phyloP scores from a whole-genome alignment of 1,284 basidiomycete species.

The Trichosporon sp. region DNA sequence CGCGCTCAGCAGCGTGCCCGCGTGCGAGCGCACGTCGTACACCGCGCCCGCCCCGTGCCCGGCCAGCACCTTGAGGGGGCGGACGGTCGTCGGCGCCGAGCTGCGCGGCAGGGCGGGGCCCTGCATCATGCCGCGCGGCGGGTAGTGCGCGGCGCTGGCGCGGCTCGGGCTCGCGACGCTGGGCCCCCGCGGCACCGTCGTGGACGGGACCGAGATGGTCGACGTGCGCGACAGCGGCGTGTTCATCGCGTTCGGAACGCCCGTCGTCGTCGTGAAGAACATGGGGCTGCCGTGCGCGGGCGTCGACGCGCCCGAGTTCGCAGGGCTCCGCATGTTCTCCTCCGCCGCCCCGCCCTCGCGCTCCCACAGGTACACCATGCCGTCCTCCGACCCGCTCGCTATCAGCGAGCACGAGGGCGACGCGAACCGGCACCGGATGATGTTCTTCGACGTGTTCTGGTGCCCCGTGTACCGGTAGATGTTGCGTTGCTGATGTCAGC shows the following conservation, averaged over 20 bases:
- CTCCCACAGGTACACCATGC: conserved; percentile 45
- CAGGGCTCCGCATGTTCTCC: conserved; percentile 8
- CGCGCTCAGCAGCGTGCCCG: conserved; percentile 46
- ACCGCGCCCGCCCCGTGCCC: conserved; percentile 43
- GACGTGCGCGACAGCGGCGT: background rate
- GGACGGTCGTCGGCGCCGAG: conserved; percentile 20
- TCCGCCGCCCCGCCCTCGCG: conserved; percentile 25
- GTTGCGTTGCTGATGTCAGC: conserved; percentile 41
- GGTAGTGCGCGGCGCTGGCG: conserved; percentile 36
- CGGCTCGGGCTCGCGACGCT: background rate
- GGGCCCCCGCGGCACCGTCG: background rate
- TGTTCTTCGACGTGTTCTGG: conserved; percentile 54
- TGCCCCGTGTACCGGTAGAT: conserved; percentile 53
- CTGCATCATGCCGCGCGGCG: conserved; percentile 22
- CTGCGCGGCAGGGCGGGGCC: conserved; percentile 12
- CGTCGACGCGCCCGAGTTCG: background rate
- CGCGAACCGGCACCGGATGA: conserved; percentile 51
- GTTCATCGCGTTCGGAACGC: background rate
- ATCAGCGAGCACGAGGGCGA: conserved; percentile 44
- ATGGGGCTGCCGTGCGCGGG: background rate
- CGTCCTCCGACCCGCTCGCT: conserved; percentile 51
- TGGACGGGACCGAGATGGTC: background rate
- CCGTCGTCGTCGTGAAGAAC: background rate
- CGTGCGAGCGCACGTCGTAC: conserved; percentile 49
- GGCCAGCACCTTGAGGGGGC: conserved; percentile 33